These are phyloP conservation scores for Pleurotus djamor DNA, from an alignment of 768 basidiomycete species.

Conservation along the genomic window DNA sequence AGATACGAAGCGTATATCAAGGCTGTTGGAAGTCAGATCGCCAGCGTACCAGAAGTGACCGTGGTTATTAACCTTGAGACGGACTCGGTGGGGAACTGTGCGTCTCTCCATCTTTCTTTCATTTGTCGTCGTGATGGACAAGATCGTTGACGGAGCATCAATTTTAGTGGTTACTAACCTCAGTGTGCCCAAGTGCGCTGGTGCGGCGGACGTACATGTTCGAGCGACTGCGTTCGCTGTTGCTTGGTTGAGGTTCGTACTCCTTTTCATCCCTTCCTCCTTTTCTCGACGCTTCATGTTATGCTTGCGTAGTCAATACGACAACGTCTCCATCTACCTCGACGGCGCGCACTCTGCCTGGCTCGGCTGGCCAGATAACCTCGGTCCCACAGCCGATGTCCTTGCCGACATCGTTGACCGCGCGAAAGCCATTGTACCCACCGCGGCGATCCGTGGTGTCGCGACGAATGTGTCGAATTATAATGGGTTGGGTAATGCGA, in stretches of 20 bases:
- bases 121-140: no score
- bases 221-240: slow-evolving; percentile 23
- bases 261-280: no score
- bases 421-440: slow-evolving; percentile 21
- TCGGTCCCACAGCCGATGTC: slow-evolving; percentile 25
- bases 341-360: slow-evolving; percentile 32
- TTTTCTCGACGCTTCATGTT: no score
- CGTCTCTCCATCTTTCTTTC: not conserved
- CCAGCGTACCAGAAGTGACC: slow-evolving; percentile 17
- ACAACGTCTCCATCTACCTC: slow-evolving; percentile 25
- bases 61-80: slow-evolving; percentile 27
- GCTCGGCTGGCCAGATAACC: slow-evolving; percentile 29
- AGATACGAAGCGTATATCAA: slow-evolving; percentile 30
- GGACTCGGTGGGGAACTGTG: slow-evolving; percentile 27
- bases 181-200: slow-evolving; percentile 23
- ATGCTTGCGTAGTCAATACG: slow-evolving; percentile 9
- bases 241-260: slow-evolving; percentile 15
- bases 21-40: slow-evolving; percentile 16
- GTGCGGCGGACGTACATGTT: slow-evolving; percentile 24
- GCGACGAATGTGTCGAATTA: slow-evolving; percentile 31
- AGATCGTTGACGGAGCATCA: no score
- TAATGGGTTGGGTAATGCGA: slow-evolving; percentile 25
- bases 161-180: slow-evolving; percentile 21
- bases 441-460: slow-evolving; percentile 26
- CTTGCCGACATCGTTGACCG: slow-evolving; percentile 23